Evolutionary conservation across 2,329 filamentous ascomycete species (phyloP).

Genomic region (Aureobasidium sp.): DNA sequence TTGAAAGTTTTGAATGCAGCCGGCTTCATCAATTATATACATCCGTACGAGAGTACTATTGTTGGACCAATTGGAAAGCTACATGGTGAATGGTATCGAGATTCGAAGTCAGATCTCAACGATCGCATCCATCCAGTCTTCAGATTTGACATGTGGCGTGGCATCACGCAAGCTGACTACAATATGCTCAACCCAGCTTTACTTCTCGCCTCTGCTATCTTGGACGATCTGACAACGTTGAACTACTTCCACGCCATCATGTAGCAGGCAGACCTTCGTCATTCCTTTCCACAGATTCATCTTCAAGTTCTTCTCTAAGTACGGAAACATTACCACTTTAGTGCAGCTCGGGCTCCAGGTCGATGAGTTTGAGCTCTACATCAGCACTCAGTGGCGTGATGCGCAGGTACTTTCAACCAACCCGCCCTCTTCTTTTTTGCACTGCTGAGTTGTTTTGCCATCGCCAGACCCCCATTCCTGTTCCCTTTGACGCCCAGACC

Average conservation of each 20-base stretch:
- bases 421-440: too few relatives aligned
- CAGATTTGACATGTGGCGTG: background rate
- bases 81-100: background rate
- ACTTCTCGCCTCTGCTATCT: background rate
- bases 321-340: too few relatives aligned
- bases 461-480: background rate
- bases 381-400: background rate
- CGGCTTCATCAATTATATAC: background rate
- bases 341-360: too few relatives aligned
- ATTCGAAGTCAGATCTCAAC: background rate
- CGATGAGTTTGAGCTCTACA: background rate
- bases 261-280: background rate
- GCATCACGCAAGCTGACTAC: background rate
- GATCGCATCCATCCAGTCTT: background rate
- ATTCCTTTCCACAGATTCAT: background rate
- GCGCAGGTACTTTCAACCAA: background rate
- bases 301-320: background rate
- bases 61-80: background rate
- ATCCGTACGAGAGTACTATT: background rate
- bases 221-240: background rate
- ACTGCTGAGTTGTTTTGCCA: background rate
- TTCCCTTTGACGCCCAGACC: background rate
- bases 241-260: background rate
- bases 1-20: constrained; percentile 4
- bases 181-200: background rate